Evolutionary conservation across 805 yeast genomes (phyloP), one percentile per base, ranked within the genome.

Genomic region (Ogataea henricii): DNA sequence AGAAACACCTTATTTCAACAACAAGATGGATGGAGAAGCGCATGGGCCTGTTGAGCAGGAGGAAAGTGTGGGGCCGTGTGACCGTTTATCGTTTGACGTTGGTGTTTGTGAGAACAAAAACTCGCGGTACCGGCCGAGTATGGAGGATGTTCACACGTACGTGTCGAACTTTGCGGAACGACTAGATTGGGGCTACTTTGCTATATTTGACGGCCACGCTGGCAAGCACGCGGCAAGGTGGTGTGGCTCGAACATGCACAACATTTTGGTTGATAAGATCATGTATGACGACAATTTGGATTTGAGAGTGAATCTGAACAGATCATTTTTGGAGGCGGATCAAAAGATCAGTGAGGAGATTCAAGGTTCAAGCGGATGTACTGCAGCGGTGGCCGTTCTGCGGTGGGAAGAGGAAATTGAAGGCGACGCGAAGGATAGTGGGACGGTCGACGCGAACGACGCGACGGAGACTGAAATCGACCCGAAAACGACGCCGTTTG

Each of bases 141-240:
- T 92, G 99, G 99, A 92, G 64, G 99, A 92, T 65, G 94, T 92
- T 6, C 98, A 92, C 65, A 87, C 95, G 0, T 89, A 87, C 59
- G 89, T 90, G 33, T 90, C 94, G 55, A 90, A 91, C 70, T 91
- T 87, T 71, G 94, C 91, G n/a, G 96, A 89, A 57, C 67, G 89
- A 48, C 71, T 86, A 25, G 97, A 90, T 64, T 87, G 96, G 86
- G 98, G 97, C 2, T 92, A 88, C 64, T 90, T 92, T 76, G 98
- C 95, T 14, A 78, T 92, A 1, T 92, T 90, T 68, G 99, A 92
- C 67, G 99, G 99, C 9, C 99, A 92, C 69, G 98, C 98, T 2
- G 99, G 99, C 18, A 82, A 82, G 46, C 89, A 83, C 56, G 85
- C 96, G 7, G 96, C 99, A 1, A 81, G 92, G 59, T 91, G 96